Percentiles rank a stretch among this genome's conserved stretches.
phyloP scores from a whole-genome alignment of 2,329 filamentous ascomycete species.

The Talaromyces amestolkiae region DNA sequence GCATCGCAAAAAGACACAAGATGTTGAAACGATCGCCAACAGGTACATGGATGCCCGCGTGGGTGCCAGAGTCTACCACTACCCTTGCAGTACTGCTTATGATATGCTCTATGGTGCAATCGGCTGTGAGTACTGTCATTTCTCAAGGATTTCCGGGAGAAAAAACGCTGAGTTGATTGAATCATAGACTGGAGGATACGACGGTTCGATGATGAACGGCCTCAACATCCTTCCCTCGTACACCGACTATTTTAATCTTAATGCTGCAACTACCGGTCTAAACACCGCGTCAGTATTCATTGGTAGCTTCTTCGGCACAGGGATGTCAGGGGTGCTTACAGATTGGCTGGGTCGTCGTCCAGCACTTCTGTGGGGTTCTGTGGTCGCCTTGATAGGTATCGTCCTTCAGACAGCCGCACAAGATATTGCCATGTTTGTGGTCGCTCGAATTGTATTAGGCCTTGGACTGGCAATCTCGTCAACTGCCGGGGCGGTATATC shows the following conservation, averaged over 20 bases:
- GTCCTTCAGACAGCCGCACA: slow-evolving; percentile 62
- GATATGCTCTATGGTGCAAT: slow-evolving; percentile 48
- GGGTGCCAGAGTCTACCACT: slow-evolving; percentile 40
- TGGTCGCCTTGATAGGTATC: slow-evolving; percentile 67
- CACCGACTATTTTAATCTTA: slow-evolving; percentile 56
- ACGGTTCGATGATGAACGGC: slow-evolving; percentile 56
- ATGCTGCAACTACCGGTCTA: slow-evolving; percentile 52
- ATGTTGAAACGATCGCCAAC: slow-evolving; percentile 41
- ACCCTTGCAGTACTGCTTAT: slow-evolving; percentile 43
- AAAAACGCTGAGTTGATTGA: neutral
- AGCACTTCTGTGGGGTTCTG: slow-evolving; percentile 68
- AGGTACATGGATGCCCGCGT: slow-evolving; percentile 50
- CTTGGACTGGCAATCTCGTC: slow-evolving; percentile 54
- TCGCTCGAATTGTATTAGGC: slow-evolving; percentile 71
- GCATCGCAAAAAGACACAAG: slow-evolving; percentile 7
- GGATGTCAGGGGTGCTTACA: slow-evolving; percentile 73
- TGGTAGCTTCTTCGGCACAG: slow-evolving; percentile 73
- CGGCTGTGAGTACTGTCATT: slow-evolving; percentile 33
- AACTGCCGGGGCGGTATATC: slow-evolving; percentile 48
- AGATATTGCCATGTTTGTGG: slow-evolving; percentile 62
- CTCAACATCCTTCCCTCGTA: slow-evolving; percentile 59
- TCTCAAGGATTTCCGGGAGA: neutral
- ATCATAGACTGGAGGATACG: slow-evolving; percentile 34
- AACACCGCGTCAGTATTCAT: slow-evolving; percentile 63
- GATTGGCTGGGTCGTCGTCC: slow-evolving; percentile 65